Base-by-base conservation (phyloP, 768 basidiomycete genomes). In the Tulasnella sp. region DNA sequence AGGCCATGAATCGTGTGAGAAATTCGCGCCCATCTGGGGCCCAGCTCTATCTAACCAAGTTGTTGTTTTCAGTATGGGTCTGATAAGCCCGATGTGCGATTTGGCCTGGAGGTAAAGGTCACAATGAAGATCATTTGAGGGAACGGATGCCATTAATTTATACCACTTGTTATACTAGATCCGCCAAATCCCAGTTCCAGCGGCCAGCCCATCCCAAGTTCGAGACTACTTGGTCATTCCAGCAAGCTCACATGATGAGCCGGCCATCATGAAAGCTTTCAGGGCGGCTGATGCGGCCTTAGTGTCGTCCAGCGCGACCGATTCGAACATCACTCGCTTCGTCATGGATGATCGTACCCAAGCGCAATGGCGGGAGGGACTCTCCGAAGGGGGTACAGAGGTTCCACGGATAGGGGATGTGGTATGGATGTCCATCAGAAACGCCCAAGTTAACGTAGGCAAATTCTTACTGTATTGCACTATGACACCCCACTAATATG, bases 21-120 rank as follows among this genome's bases (percentile, higher is more conserved):
- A 26, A 32, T 38, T 15, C n/a, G 10, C 15, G 19, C 9, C 26
- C 1, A 24, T 48, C 52, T 38, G 34, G 3, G 44, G n/a, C 11
- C 29, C 1, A 29, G 29, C 15, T 13, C 17, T 48, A n/a, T 8
- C 54, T 60, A 53, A 60, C 38, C 27, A 41, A 29, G 41, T 26
- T 50, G 67, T 63, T 30, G 17, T 58, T 66, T 65, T 21, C 63
- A 93, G 86, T 96, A 84, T 76, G 93, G 93, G 13, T 88, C 88
- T 59, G 93, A 96, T 72, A 96, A 96, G 74, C 94, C 94, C 47
- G 94, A 97, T 72, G 84, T 84, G 56, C 81, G 93, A 58, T 93
- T 91, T 73, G 80, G 80, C 58, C 78, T 94, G 64, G 84, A 94
- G 83, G 93, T 93, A 62, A 67, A 72, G 72, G n/a, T 26, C 51